Percentiles rank a stretch among this genome's conserved stretches.
Conservation (phyloP, 2,329 filamentous ascomycete species). For the Fusarium lyarnte region DNA sequence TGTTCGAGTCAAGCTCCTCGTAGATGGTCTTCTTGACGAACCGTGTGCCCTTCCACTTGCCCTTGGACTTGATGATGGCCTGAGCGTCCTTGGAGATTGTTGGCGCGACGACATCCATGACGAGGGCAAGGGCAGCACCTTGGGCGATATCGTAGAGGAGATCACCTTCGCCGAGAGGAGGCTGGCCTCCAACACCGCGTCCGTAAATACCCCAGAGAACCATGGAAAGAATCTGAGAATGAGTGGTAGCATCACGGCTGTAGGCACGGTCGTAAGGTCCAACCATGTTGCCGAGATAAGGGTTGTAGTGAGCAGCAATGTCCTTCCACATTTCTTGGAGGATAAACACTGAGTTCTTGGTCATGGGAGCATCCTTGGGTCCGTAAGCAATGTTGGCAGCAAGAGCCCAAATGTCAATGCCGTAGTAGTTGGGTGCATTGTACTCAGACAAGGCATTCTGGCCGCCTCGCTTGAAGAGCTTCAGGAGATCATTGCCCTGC, state of each 20-base stretch:
- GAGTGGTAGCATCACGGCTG: conserved; percentile 36
- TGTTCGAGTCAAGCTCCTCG: conserved; percentile 47
- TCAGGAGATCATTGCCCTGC: conserved; percentile 44
- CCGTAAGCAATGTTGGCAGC: conserved; percentile 10
- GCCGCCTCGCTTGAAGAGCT: conserved; percentile 40
- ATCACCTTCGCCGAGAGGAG: conserved; percentile 3
- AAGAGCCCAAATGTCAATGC: conserved; percentile 15
- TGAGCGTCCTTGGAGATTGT: conserved; percentile 46
- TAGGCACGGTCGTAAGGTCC: conserved; percentile 38
- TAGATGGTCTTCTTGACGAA: conserved; percentile 50
- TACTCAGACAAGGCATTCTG: conserved; percentile 1
- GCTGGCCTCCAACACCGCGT: neutral
- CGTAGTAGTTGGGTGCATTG: conserved; percentile 12
- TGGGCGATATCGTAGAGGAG: conserved; percentile 6
- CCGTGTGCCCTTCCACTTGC: conserved; percentile 47
- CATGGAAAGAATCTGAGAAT: conserved; percentile 17
- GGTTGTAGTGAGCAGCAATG: conserved; percentile 33
- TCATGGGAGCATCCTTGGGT: conserved; percentile 12
- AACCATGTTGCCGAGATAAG: conserved; percentile 36
- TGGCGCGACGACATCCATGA: conserved; percentile 51
- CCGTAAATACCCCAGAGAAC: conserved; percentile 12
- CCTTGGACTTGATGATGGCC: conserved; percentile 45
- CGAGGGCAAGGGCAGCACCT: neutral
- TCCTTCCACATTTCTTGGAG: conserved; percentile 35
- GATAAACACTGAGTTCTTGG: conserved; percentile 12